These are phyloP conservation scores for Chlamydomonas asymmetrica DNA, from an alignment of 139 green algal species.

Conservation along the genomic window DNA sequence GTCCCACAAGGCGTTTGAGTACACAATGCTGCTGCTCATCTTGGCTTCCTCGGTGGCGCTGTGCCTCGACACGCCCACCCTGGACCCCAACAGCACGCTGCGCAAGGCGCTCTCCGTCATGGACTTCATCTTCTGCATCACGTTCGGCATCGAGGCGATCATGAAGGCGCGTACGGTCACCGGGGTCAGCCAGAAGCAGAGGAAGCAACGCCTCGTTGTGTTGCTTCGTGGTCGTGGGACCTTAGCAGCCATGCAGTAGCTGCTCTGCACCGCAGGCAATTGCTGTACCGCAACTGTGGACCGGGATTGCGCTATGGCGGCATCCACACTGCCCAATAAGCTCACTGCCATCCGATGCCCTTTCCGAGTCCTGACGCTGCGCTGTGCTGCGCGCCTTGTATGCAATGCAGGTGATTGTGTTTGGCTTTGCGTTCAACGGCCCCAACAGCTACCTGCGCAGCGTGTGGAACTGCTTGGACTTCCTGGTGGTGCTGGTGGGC, in stretches of 20 bases:
- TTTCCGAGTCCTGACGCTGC: too few relatives aligned
- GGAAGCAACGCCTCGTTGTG: too few relatives aligned
- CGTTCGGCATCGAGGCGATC: constrained; percentile 63
- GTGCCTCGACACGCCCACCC: constrained; percentile 51
- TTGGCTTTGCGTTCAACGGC: constrained; percentile 61
- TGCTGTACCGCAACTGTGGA: too few relatives aligned
- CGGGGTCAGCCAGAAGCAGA: too few relatives aligned
- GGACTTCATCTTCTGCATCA: constrained; percentile 59
- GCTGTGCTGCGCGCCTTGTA: too few relatives aligned
- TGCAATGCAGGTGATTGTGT: constrained; percentile 63
- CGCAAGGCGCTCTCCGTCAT: constrained; percentile 16
- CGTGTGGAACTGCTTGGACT: constrained; percentile 60
- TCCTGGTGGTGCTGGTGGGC: constrained; percentile 24
- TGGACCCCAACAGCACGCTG: constrained; percentile 40
- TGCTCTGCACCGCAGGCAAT: too few relatives aligned
- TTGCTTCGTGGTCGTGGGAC: too few relatives aligned
- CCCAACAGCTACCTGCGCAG: constrained; percentile 57
- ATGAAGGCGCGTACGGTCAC: too few relatives aligned
- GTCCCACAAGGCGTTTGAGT: constrained; percentile 53
- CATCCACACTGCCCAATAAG: too few relatives aligned
- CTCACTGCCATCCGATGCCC: too few relatives aligned
- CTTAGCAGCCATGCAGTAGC: too few relatives aligned
- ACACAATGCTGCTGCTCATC: constrained; percentile 61
- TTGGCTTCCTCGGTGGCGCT: constrained; percentile 55
- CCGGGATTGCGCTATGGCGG: too few relatives aligned